Conservation (phyloP, 805 yeast genomes). For the Ogataea nitratoaversa region DNA sequence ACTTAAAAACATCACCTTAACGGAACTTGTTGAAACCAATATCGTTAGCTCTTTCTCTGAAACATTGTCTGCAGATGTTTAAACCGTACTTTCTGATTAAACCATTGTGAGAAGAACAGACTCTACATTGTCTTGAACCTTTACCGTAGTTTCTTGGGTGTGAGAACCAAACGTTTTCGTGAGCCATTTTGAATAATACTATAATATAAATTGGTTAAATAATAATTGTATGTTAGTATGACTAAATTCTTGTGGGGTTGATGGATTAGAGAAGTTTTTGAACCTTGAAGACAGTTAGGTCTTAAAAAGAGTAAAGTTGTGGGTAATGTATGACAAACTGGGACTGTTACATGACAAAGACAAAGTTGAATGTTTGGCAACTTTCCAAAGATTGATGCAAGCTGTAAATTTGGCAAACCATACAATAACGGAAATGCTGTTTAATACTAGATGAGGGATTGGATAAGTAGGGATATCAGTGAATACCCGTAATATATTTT, state of each 20-base stretch:
- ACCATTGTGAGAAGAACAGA: slow-evolving; percentile 98
- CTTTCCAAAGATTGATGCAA: too few relatives aligned
- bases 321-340: slow-evolving; percentile 12
- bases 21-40: slow-evolving; percentile 99
- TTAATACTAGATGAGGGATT: too few relatives aligned
- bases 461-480: too few relatives aligned
- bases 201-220: neutral
- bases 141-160: slow-evolving; percentile 99
- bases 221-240: slow-evolving; percentile 17
- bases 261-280: too few relatives aligned
- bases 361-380: neutral
- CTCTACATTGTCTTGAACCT: slow-evolving; percentile 99
- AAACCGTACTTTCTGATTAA: slow-evolving; percentile 99
- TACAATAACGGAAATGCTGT: too few relatives aligned
- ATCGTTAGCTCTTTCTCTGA: slow-evolving; percentile 99
- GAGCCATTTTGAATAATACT: slow-evolving; percentile 79
- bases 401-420: too few relatives aligned
- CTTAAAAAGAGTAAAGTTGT: too few relatives aligned
- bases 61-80: slow-evolving; percentile 99
- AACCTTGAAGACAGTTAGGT: too few relatives aligned
- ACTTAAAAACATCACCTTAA: slow-evolving; percentile 60
- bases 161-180: slow-evolving; percentile 99
- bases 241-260: too few relatives aligned
- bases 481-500: too few relatives aligned
- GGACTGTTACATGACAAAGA: neutral